Evolutionary conservation across 1,139 yeast species (phyloP), one percentile per base, ranked within the genome.

Genomic region (Yamadazyma sp.): DNA sequence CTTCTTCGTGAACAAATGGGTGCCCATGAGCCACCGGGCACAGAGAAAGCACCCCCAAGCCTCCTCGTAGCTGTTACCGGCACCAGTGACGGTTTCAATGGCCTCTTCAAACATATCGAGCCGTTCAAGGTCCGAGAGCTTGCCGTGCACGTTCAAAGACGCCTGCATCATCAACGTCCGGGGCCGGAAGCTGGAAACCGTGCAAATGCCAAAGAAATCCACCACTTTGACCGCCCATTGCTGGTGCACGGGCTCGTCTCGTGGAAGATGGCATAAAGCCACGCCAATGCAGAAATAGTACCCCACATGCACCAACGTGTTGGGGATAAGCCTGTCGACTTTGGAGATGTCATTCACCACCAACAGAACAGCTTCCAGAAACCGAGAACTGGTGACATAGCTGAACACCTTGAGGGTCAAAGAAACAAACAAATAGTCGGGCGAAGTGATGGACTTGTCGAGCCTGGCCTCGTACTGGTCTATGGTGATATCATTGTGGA

Each of bases 81-180:
- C 52, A 3, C 62, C 61, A 12, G 56, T 52, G 1, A 78, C 73
- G 3, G 44, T 39, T 16, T 66, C 71, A 15, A 76, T 61, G 0
- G 80, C 73, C 28, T 63, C 71, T 42, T 75, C 78, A 51, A 70
- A 77, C 12, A 59, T 46, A 42, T 76, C 81, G 12, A 77, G 52
- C 2, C 67, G 57, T 17, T 59, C 64, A 27, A 77, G 53, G 16
- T 65, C 61, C 9, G 44, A 34, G 2, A 44, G 38, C 2, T 45
- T 45, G 9, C 56, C 53, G 17, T 51, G 47, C 9, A 44, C 37
- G 12, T 41, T 46, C 33, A 56, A 37, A 32, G 68, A 55, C 1
- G 77, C 76, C 34, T 57, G 55, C 21, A 73, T 45, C 3, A 67
- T 50, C 26, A 62, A 44, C 37, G 53, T 53, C 48, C 69, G 70